Conservation (phyloP, 108 stramenopile genomes). For the Nitzschia putrida region DNA sequence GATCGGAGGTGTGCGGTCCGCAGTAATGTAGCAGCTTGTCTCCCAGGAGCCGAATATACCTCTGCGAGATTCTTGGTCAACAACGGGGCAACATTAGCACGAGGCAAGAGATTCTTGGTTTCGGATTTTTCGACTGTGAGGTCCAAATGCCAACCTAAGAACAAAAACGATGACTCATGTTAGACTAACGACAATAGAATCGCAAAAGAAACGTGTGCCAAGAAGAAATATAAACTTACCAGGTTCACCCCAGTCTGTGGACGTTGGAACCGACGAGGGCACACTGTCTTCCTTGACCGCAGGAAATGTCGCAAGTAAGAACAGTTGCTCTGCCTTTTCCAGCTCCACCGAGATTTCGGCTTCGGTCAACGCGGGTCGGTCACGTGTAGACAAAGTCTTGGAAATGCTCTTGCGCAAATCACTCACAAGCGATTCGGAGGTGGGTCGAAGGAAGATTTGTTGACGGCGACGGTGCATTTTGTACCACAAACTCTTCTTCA, state of each 20-base stretch:
- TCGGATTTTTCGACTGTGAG: constrained; percentile 34
- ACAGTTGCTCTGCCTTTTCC: constrained; percentile 45
- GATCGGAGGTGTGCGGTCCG: constrained; percentile 37
- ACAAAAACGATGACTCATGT: neutral
- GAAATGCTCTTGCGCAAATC: constrained; percentile 18
- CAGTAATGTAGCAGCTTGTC: constrained; percentile 46
- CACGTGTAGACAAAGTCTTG: constrained; percentile 1
- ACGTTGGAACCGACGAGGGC: constrained; percentile 27
- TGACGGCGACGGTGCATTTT: constrained; percentile 55
- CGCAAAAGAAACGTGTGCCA: neutral
- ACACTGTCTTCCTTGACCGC: constrained; percentile 9
- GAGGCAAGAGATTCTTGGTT: constrained; percentile 36
- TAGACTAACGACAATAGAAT: neutral
- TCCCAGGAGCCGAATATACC: constrained; percentile 48
- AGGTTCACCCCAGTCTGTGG: constrained; percentile 52
- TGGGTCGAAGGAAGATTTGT: constrained; percentile 54
- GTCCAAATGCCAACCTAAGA: constrained; percentile 49
- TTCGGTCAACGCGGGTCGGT: constrained; percentile 1
- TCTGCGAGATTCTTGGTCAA: constrained; percentile 46
- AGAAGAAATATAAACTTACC: constrained; percentile 31
- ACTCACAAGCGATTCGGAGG: constrained; percentile 22
- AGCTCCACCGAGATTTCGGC: constrained; percentile 23
- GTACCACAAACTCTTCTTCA: constrained; percentile 52
- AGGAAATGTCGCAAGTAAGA: constrained; percentile 48
- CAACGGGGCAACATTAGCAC: constrained; percentile 23